phyloP scores from a whole-genome alignment of 1,284 basidiomycete genomes.

The Sanguinoderma infundibulare region DNA sequence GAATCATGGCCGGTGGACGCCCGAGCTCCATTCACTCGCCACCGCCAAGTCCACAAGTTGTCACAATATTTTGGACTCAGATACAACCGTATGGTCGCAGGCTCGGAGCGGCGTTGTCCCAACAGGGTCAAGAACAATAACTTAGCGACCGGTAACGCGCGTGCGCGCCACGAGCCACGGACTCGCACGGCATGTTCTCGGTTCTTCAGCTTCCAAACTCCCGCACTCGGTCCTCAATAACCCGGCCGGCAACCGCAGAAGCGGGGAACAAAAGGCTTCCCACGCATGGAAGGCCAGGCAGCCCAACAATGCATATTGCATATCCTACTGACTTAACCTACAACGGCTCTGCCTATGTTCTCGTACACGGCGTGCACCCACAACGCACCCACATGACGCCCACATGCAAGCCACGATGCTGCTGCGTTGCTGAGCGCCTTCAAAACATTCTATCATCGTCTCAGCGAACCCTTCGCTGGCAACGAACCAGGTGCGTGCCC shows the following conservation, averaged over 20 bases:
- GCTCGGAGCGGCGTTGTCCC: not conserved
- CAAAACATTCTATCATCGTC: not conserved
- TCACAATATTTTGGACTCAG: not conserved
- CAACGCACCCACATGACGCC: conserved; percentile 9
- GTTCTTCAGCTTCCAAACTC: conserved; percentile 8
- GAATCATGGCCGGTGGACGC: too few species aligned
- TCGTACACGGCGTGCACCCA: not conserved
- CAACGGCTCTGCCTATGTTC: conserved; percentile 21
- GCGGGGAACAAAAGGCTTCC: conserved; percentile 21
- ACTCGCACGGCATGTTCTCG: not conserved
- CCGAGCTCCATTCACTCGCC: not conserved
- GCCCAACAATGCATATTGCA: conserved; percentile 9
- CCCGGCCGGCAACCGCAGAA: not conserved
- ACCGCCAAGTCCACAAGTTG: not conserved
- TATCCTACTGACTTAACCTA: conserved; percentile 15
- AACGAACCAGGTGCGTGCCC: conserved; percentile 7
- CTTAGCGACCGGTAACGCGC: not conserved
- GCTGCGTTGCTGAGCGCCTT: conserved; percentile 3
- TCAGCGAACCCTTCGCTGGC: conserved; percentile 2
- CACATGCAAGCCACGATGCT: conserved; percentile 8
- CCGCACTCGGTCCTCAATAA: not conserved
- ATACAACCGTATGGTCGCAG: not conserved
- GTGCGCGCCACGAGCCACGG: not conserved
- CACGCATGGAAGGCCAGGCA: conserved; percentile 13
- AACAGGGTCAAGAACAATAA: not conserved